Base-by-base conservation (phyloP, 805 yeast species). In the Cyberlindnera maclurae region DNA sequence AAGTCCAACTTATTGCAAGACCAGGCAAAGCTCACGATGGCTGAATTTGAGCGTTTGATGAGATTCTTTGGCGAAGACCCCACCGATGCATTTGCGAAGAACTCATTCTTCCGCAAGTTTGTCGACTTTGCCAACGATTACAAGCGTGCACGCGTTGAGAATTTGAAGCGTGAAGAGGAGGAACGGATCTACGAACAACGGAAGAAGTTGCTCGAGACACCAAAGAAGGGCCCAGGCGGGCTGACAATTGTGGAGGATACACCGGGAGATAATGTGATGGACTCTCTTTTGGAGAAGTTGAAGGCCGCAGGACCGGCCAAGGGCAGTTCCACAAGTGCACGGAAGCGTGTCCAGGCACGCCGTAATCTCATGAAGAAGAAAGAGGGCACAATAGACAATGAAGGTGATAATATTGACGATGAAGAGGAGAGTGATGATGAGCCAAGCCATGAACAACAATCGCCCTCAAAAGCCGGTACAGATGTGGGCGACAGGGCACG, bases 241-340 rank as follows among this genome's bases (percentile, higher is more conserved):
- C 11, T 12, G 4, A 10, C 30, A 13, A 4, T 26, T n/a, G 34
- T 12, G 17, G 30, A 26, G 4, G 62, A 58, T 28, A 66, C 62
- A 22, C 54, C 56, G 0, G 69, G 62, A 15, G 68, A 64, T 22
- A 74, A 67, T 11, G 78, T 87, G 31, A 87, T 93, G 83, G 98
- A 93, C 58, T 75, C 82, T 27, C 67, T 93, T 35, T 69, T 93
- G 41, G 95, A 88, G 57, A 86, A 83, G 54, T 71, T 93, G 53
- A 82, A 88, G 54, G 88, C 89, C 13, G 85, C 93, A 0, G 95
- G 90, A 1, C 84, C 93, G 10, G 63, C 78, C 5, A 77, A 78
- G 44, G 78, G 85, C 5, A 93, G 88, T 45, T 76, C 93, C 1
- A 67, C 85, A 2, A 75, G 87, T 4, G 94, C 95, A 0, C 69